A percentile compares a stretch with the other conserved stretches of the same genome.
These are phyloP conservation scores for Lyophyllum decastes DNA, from an alignment of 768 basidiomycete genomes.

Conservation along the genomic window DNA sequence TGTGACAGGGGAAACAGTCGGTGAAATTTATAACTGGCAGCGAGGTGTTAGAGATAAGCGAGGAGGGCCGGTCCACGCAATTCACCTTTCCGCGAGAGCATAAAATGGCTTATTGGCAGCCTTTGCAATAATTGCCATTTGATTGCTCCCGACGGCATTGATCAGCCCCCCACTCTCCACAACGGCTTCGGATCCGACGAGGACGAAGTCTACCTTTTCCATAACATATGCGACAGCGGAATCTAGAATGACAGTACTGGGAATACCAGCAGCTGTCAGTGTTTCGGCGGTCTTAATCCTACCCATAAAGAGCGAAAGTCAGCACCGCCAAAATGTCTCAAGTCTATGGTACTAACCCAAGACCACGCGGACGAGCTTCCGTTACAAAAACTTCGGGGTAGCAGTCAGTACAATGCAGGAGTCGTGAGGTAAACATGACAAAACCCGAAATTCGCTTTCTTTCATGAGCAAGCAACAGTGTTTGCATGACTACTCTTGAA, in stretches of 20 bases:
- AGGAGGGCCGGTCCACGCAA: constrained; percentile 14
- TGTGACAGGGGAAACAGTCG: constrained; percentile 92
- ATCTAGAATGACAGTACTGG: constrained; percentile 93
- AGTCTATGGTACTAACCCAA: constrained; percentile 61
- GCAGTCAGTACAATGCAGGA: constrained; percentile 13
- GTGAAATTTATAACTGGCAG: constrained; percentile 91
- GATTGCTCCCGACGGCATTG: constrained; percentile 93
- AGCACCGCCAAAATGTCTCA: constrained; percentile 13
- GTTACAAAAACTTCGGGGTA: constrained; percentile 81
- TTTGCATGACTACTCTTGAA: constrained; percentile 93
- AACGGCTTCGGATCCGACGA: constrained; percentile 97
- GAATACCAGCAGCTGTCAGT: constrained; percentile 87
- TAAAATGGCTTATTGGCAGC: constrained; percentile 96
- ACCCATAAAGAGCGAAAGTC: constrained; percentile 8
- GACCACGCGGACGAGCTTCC: constrained; percentile 87
- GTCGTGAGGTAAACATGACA: constrained; percentile 20
- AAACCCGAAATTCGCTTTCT: constrained; percentile 85
- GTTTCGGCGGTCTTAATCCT: constrained; percentile 92
- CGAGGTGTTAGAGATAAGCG: constrained; percentile 21
- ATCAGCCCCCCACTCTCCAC: constrained; percentile 94
- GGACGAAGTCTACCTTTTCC: constrained; percentile 92
- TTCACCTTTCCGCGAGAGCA: constrained; percentile 86
- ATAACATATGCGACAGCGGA: constrained; percentile 97
- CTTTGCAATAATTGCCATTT: constrained; percentile 95
- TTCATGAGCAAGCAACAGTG: constrained; percentile 86